Base-by-base conservation (phyloP, 2,329 filamentous ascomycete genomes). In the Parastagonospora nodorum region DNA sequence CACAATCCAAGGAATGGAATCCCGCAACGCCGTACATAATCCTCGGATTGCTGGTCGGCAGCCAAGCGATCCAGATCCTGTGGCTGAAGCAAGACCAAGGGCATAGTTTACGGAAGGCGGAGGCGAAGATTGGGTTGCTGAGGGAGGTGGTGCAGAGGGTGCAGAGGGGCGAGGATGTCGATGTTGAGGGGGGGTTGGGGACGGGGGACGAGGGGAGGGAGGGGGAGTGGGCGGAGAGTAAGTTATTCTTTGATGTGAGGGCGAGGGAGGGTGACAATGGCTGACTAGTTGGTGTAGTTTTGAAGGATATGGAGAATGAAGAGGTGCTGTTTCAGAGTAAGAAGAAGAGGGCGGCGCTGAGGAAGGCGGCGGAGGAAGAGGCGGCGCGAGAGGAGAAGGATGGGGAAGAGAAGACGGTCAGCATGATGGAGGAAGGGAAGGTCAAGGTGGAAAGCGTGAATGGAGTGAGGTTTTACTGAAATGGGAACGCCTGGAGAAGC, bases 1-100 rank as follows among this genome's bases (percentile, higher is more conserved):
- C 63, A n/a, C 49, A 51, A 33, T 15, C 67, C 3, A 67, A 72
- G 58, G 71, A 69, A n/a, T 77, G 75, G 73, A 78, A 79, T 15
- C 81, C 92, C 19, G 82, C 82, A 2, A 82, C 91, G 12, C 61
- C 83, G 52, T 92, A 88, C 75, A 85, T 93, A 51, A 67, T 84
- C 50, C 71, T 85, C 2, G 80, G 89, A 5, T 79, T 92, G 35
- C 82, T 97, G 57, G 93, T 97, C 58, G 95, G 95, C 4, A 96
- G 91, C 55, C 96, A 97, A 81, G 90, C 93, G 11, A 97, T 99
- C 63, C 90, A 97, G 66, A 89, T 94, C 81, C 88, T 99, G 67
- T 82, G 86, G 31, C 73, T 97, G 64, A 88, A 87, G 64, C 89
- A 89, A 62, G 87, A 92, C 43, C 88, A 87, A 67, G 80, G 82